phyloP scores from a whole-genome alignment of 768 basidiomycete species.

The Amanita jacksonii region DNA sequence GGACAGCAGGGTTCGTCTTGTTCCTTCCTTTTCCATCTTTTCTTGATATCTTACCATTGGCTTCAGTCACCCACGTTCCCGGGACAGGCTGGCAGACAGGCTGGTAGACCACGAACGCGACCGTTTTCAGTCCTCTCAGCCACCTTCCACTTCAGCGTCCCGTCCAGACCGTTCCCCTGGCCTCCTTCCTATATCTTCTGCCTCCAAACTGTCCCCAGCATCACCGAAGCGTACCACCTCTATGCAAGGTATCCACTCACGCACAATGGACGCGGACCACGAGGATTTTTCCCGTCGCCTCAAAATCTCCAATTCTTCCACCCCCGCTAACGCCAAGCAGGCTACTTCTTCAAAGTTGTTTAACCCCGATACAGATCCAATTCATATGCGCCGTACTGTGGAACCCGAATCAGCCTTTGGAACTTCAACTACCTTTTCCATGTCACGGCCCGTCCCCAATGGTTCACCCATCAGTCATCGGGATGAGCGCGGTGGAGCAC shows the following conservation, averaged over 20 bases:
- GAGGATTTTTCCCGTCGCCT: conserved; percentile 68
- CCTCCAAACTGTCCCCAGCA: conserved; percentile 18
- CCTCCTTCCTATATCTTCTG: conserved; percentile 15
- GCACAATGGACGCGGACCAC: conserved; percentile 44
- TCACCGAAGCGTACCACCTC: conserved; percentile 28
- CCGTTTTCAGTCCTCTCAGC: conserved; percentile 12
- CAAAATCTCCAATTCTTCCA: conserved; percentile 49
- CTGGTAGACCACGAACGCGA: conserved; percentile 6
- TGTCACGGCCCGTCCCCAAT: conserved; percentile 18
- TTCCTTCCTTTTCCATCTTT: conserved; percentile 1
- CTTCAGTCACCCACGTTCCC: neutral
- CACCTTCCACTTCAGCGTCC: conserved; percentile 19
- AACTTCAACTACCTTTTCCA: conserved; percentile 21
- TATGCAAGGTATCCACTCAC: conserved; percentile 26
- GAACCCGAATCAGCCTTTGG: conserved; percentile 64
- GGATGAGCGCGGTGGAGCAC: conserved; percentile 22
- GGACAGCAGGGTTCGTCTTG: conserved; percentile 43
- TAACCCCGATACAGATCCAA: conserved; percentile 64
- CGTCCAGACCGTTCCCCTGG: conserved; percentile 23
- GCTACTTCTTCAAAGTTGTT: conserved; percentile 43
- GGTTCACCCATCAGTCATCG: conserved; percentile 12
- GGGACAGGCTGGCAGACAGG: conserved; percentile 16
- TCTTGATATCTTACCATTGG: conserved; percentile 3
- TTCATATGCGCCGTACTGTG: conserved; percentile 48
- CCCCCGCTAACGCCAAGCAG: conserved; percentile 25